phyloP scores from a whole-genome alignment of 2,329 filamentous ascomycete genomes.

The Cladosporium sp. region DNA sequence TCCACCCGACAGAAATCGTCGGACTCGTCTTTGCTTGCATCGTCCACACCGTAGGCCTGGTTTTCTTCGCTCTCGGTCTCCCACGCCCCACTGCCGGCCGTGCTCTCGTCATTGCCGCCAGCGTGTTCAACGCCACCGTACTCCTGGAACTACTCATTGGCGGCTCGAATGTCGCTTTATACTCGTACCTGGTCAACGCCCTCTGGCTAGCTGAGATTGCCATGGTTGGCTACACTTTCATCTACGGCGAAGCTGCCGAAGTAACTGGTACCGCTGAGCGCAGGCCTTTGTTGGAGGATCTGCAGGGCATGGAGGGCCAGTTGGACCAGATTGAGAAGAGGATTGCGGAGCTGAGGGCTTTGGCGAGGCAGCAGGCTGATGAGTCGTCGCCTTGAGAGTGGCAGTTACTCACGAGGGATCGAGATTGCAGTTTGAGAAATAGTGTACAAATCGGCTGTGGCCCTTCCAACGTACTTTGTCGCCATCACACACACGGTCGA shows the following conservation, averaged over 20 bases:
- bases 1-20: neutral
- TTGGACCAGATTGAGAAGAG: constrained; percentile 8
- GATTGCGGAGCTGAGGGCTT: neutral
- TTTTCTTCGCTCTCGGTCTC: neutral
- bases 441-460: no score
- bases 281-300: neutral
- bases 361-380: neutral
- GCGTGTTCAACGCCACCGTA: constrained; percentile 4
- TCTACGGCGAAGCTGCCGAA: neutral
- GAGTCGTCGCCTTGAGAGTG: neutral
- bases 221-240: neutral
- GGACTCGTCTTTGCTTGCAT: neutral
- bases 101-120: neutral
- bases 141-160: neutral
- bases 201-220: neutral
- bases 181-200: neutral
- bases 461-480: no score
- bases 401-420: no score
- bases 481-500: no score
- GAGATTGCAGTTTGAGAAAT: no score
- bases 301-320: neutral
- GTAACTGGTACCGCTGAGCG: neutral
- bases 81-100: neutral
- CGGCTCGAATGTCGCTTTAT: neutral
- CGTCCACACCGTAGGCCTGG: neutral